A percentile compares a stretch with the other conserved stretches of the same genome.
These are phyloP conservation scores for Diversispora epigaea DNA, from an alignment of 192 early-diverging fungal species.

Conservation along the genomic window DNA sequence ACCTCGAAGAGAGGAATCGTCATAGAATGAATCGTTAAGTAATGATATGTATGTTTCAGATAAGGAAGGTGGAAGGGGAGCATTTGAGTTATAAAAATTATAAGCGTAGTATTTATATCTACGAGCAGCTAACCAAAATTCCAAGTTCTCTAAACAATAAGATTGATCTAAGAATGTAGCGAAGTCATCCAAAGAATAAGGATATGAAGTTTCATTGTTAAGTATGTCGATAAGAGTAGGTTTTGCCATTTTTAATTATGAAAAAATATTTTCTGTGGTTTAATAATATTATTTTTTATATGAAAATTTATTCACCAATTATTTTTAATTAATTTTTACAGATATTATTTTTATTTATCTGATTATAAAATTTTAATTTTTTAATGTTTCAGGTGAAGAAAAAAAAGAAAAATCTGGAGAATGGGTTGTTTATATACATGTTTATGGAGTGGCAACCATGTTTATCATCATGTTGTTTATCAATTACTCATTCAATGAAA, in stretches of 20 bases:
- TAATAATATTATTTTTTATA: background rate
- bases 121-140: slow-evolving; percentile 38
- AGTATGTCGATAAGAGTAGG: slow-evolving; percentile 34
- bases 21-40: background rate
- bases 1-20: background rate
- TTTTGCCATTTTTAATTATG: background rate
- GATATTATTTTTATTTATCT: too few species aligned
- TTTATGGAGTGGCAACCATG: too few species aligned
- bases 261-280: background rate
- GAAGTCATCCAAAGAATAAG: slow-evolving; percentile 35
- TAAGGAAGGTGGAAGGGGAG: slow-evolving; percentile 2
- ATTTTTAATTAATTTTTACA: too few species aligned
- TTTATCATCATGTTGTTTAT: too few species aligned
- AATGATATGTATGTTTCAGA: background rate
- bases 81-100: slow-evolving; percentile 20
- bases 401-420: too few species aligned
- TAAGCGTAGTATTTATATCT: slow-evolving; percentile 28
- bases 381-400: too few species aligned
- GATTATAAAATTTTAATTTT: too few species aligned
- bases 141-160: slow-evolving; percentile 40
- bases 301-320: background rate
- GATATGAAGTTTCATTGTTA: slow-evolving; percentile 27
- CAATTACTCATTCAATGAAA: too few species aligned
- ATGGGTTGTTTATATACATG: too few species aligned
- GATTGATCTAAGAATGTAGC: slow-evolving; percentile 35